Evolutionary conservation across 148 eudicot species (phyloP), one percentile per base, ranked within the genome.

Genomic region (Nepenthes gracilis): DNA sequence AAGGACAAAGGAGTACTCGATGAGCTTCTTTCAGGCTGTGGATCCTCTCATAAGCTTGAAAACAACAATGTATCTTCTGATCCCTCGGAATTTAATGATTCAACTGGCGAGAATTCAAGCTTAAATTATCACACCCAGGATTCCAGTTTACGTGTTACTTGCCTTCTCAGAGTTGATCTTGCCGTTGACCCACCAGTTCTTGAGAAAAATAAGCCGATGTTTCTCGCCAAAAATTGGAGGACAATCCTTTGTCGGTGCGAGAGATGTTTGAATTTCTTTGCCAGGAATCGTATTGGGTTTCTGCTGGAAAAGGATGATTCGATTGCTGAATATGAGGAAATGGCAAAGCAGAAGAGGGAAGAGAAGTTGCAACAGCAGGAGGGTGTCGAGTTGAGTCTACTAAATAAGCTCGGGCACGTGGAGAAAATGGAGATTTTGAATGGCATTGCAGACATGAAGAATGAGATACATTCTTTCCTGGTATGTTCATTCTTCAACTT

Each of bases 401-500:
- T 94, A 14, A 68, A 85, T 65, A 87, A 83, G 40, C 84, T 94
- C 43, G 95, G 92, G 23, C 99, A 94, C 64, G 85, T 89, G 43
- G 80, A 78, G 79, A 94, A 86, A 70, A 92, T 94, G 68, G 99
- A 94, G 68, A 73, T 94, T 54, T 66, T 89, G 64, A 83, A 75
- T 64, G 95, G 95, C 70, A 86, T 89, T 65, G 80, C 90, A 47
- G 97, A 89, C 73, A 81, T 94, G 92, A 87, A 94, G 82, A 77
- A 75, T 75, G 99, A 84, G 76, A 70, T 94, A 54, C 80, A 64
- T 50, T 57, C 76, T 59, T 86, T 86, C 80, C 76, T 89, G 77
- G 99, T 89, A 86, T 47, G 80, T 48, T 47, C 72, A 50, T 65
- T 36, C 50, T 57, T 47, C 14, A 6, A 15, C 33, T 6, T n/a